These are phyloP conservation scores for Clarireedia homoeocarpa DNA, from an alignment of 2,329 filamentous ascomycete genomes.

Conservation along the genomic window DNA sequence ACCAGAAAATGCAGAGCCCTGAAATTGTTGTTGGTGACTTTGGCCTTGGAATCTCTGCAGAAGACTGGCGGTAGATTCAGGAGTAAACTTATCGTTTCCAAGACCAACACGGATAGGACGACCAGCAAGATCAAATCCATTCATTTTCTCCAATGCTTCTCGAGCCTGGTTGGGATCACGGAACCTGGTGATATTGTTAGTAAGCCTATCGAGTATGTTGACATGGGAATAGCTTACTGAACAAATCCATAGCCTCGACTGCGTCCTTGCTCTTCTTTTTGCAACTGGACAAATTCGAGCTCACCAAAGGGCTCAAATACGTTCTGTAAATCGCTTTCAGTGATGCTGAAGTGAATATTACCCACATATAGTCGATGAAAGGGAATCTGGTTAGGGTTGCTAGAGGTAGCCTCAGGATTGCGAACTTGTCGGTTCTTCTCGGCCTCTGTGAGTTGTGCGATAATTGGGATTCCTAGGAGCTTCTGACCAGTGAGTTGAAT, in stretches of 20 bases:
- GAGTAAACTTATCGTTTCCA: slow-evolving; percentile 99
- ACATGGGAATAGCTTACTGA: slow-evolving; percentile 58
- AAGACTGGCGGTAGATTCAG: slow-evolving; percentile 88
- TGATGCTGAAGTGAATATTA: slow-evolving; percentile 99
- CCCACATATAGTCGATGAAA: slow-evolving; percentile 98
- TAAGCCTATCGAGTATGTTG: neutral
- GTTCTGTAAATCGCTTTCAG: slow-evolving; percentile 88
- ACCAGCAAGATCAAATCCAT: slow-evolving; percentile 95
- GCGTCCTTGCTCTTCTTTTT: slow-evolving; percentile 87
- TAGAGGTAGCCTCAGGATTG: slow-evolving; percentile 60
- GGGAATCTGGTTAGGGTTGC: slow-evolving; percentile 73
- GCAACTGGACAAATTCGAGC: slow-evolving; percentile 93
- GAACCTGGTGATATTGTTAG: slow-evolving; percentile 55
- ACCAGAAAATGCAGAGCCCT: slow-evolving; percentile 87
- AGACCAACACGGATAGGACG: slow-evolving; percentile 97
- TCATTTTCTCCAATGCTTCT: slow-evolving; percentile 97
- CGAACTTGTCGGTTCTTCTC: slow-evolving; percentile 98
- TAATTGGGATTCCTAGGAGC: slow-evolving; percentile 96
- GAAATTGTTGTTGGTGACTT: slow-evolving; percentile 61
- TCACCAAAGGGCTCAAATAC: slow-evolving; percentile 98
- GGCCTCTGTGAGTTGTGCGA: slow-evolving; percentile 95
- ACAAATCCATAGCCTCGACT: slow-evolving; percentile 98
- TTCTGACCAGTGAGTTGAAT: slow-evolving; percentile 98
- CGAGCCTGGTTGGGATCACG: slow-evolving; percentile 84
- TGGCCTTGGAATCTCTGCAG: slow-evolving; percentile 86